phyloP scores from a whole-genome alignment of 768 basidiomycete species.

The Podaxis carcinomalis region DNA sequence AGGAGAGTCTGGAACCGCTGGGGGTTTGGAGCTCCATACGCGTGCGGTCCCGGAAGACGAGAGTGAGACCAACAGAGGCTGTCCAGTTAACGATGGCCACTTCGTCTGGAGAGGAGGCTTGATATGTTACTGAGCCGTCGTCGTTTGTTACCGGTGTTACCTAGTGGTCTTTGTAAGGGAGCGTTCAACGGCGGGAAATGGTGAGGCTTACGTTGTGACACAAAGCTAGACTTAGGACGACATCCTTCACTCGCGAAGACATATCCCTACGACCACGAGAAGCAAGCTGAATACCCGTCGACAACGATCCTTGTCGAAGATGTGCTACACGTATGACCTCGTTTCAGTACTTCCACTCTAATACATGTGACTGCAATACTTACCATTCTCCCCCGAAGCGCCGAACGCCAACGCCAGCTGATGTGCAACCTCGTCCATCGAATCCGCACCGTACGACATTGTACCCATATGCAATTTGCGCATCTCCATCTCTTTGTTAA shows the following conservation, averaged over 20 bases:
- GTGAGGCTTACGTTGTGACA: conserved; percentile 82
- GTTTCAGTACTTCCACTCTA: neutral
- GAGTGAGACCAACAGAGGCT: conserved; percentile 86
- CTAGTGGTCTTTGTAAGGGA: conserved; percentile 32
- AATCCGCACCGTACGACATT: conserved; percentile 92
- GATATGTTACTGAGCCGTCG: conserved; percentile 92
- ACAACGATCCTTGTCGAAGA: conserved; percentile 48
- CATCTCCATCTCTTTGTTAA: conserved; percentile 53
- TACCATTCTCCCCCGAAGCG: conserved; percentile 52
- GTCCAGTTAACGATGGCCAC: conserved; percentile 99
- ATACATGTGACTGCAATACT: neutral
- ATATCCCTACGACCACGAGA: conserved; percentile 89
- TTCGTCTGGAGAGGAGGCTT: conserved; percentile 98
- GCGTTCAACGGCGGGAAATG: neutral
- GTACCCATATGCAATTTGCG: conserved; percentile 99
- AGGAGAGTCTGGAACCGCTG: conserved; percentile 56
- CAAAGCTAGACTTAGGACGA: conserved; percentile 86
- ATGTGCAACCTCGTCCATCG: conserved; percentile 98
- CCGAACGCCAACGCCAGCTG: conserved; percentile 87
- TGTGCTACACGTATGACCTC: conserved; percentile 26
- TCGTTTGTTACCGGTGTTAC: conserved; percentile 95
- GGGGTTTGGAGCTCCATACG: conserved; percentile 83
- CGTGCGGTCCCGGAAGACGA: conserved; percentile 86
- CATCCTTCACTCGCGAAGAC: conserved; percentile 89
- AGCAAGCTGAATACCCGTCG: conserved; percentile 80